Evolutionary conservation across 768 basidiomycete species (phyloP).

Genomic region (Agrocybe praecox): DNA sequence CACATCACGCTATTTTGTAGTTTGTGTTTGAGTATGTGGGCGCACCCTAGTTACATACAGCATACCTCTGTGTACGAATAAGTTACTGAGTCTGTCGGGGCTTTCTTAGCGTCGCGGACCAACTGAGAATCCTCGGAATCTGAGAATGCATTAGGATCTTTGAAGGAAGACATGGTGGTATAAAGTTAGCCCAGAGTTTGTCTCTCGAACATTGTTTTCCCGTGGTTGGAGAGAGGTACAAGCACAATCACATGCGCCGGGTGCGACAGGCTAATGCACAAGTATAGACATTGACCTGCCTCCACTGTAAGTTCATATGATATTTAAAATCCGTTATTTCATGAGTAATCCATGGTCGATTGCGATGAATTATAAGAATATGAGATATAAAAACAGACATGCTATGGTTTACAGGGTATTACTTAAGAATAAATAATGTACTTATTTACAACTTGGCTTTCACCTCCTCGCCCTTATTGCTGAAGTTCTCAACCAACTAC

Average conservation of each 20-base stretch:
- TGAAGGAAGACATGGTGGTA: slow-evolving; percentile 38
- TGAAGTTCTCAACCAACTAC: slow-evolving; percentile 53
- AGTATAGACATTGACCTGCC: not conserved
- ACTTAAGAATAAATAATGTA: not conserved
- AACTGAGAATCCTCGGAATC: slow-evolving; percentile 84
- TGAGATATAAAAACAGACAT: slow-evolving; percentile 2
- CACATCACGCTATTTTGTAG: slow-evolving; percentile 64
- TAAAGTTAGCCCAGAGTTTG: not conserved
- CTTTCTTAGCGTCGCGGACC: slow-evolving; percentile 81
- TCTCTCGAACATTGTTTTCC: not conserved
- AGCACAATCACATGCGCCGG: slow-evolving; percentile 3
- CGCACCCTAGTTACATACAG: not conserved
- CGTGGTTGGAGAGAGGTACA: not conserved
- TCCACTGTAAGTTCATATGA: not conserved
- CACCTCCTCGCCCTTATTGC: slow-evolving; percentile 42
- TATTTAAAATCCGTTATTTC: too few relatives aligned
- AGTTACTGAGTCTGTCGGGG: slow-evolving; percentile 50
- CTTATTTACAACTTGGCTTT: slow-evolving; percentile 55
- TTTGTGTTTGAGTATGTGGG: not conserved
- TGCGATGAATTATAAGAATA: not conserved
- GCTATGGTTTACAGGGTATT: slow-evolving; percentile 1
- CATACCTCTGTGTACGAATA: slow-evolving; percentile 76
- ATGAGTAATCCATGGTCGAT: not conserved
- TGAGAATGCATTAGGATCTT: slow-evolving; percentile 51
- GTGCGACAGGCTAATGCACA: not conserved